Evolutionary conservation across 2,329 filamentous ascomycete species (phyloP).

Genomic region (Xylaria arbuscula): DNA sequence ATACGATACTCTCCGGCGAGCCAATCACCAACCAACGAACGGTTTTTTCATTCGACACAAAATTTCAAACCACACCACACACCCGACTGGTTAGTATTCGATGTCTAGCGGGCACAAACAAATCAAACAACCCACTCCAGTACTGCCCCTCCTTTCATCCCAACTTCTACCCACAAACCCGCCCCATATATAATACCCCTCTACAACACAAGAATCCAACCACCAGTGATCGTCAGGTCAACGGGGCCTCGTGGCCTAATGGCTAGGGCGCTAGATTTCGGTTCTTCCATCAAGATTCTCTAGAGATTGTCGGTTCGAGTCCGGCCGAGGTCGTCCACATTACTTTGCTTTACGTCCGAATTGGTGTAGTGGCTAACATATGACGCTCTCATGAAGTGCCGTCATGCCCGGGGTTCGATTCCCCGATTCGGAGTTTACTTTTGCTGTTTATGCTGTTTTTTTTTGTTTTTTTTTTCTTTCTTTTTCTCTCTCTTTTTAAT

Average conservation of each 20-base stretch:
- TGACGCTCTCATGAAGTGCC: constrained; percentile 49
- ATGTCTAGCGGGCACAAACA: background rate
- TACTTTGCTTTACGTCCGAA: constrained; percentile 43
- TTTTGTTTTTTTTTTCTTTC: background rate
- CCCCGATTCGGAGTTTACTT: constrained; percentile 46
- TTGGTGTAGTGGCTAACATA: constrained; percentile 53
- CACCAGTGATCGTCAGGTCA: constrained; percentile 3
- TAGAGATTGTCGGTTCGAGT: constrained; percentile 41
- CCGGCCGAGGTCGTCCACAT: constrained; percentile 36
- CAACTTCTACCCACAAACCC: background rate
- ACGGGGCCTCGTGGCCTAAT: constrained; percentile 40
- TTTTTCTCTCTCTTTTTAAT: background rate
- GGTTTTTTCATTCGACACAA: too few relatives aligned
- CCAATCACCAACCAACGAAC: background rate
- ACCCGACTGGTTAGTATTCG: background rate
- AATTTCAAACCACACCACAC: background rate
- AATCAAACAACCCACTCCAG: background rate
- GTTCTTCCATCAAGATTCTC: constrained; percentile 21
- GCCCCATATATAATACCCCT: background rate
- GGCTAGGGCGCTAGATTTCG: constrained; percentile 40
- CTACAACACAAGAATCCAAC: background rate
- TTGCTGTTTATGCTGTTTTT: background rate
- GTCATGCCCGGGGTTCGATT: constrained; percentile 50
- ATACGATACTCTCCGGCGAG: too few relatives aligned
- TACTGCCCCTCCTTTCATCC: background rate